These are phyloP conservation scores for Penicillium paneum DNA, from an alignment of 2,329 filamentous ascomycete species.

Conservation along the genomic window DNA sequence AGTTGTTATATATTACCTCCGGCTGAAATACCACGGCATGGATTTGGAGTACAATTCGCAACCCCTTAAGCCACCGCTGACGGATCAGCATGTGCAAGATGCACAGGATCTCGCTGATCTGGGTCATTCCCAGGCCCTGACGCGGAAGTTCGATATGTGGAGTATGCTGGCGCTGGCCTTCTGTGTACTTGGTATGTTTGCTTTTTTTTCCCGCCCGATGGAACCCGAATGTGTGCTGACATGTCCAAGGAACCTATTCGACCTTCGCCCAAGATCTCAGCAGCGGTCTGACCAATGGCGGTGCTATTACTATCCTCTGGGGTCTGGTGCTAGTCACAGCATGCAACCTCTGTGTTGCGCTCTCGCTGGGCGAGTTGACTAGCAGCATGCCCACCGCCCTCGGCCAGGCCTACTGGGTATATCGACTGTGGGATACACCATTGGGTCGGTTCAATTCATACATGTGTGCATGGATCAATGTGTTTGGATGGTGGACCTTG, in stretches of 20 bases:
- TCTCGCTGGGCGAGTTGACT: constrained; percentile 56
- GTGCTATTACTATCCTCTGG: constrained; percentile 56
- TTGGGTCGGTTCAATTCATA: constrained; percentile 53
- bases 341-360: constrained; percentile 54
- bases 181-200: constrained; percentile 47
- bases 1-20: constrained; percentile 22
- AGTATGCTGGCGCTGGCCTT: constrained; percentile 59
- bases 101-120: constrained; percentile 42
- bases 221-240: not conserved
- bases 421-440: constrained; percentile 40
- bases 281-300: constrained; percentile 55
- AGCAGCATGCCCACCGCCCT: constrained; percentile 60
- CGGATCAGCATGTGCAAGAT: constrained; percentile 30
- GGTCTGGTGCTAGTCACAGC: constrained; percentile 52
- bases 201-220: not conserved
- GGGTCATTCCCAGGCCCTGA: constrained; percentile 45
- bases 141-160: constrained; percentile 52
- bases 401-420: constrained; percentile 59
- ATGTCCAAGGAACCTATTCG: constrained; percentile 49
- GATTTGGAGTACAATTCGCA: constrained; percentile 29
- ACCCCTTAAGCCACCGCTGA: constrained; percentile 27
- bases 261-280: constrained; percentile 55
- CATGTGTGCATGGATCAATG: constrained; percentile 60
- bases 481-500: constrained; percentile 58
- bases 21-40: constrained; percentile 27